Base-by-base conservation (phyloP, 345 rosid species). In the Corymbia maculata region DNA sequence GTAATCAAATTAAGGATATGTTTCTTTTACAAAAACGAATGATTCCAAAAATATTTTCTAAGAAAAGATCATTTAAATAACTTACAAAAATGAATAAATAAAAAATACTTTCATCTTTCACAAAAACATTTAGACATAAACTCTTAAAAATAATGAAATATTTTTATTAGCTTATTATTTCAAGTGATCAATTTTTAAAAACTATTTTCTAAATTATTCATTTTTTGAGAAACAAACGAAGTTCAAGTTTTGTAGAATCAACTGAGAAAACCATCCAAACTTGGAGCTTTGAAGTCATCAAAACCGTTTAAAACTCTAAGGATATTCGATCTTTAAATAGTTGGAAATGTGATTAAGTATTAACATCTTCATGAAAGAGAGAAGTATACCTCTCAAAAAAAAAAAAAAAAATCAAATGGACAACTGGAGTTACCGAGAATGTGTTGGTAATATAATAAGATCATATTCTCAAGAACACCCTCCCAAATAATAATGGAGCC, bases 221-320 rank as follows among this genome's bases (percentile, higher is more conserved):
- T n/a, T n/a, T n/a, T n/a, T n/a, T n/a, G n/a, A n/a, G n/a, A n/a
- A n/a, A n/a, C n/a, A n/a, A n/a, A n/a, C n/a, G n/a, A n/a, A n/a
- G n/a, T n/a, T n/a, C n/a, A n/a, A n/a, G n/a, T 64, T 64, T 64
- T 64, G 75, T 64, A n/a, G 75, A 66, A 66, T 4, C 4, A 7
- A 30, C 6, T 13, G 3, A n/a, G 13, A 30, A n/a, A 66, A 4
- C 10, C 6, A 1, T 66, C 0, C 14, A 5, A 42, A 30, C 19
- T 2, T 0, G 5, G 5, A 14, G 42, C 32, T 66, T 66, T n/a
- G 42, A 66, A n/a, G 42, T 30, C 42, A 3, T 66, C 7, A 42
- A 14, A 14, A 30, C 19, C 79, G 19, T 66, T n/a, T 13, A 66
- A 3, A 6, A n/a, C 5, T n/a, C 3, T n/a, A 1, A 66, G 42